Conservation (phyloP, 2,329 filamentous ascomycete genomes). For the Botrytis medusae region DNA sequence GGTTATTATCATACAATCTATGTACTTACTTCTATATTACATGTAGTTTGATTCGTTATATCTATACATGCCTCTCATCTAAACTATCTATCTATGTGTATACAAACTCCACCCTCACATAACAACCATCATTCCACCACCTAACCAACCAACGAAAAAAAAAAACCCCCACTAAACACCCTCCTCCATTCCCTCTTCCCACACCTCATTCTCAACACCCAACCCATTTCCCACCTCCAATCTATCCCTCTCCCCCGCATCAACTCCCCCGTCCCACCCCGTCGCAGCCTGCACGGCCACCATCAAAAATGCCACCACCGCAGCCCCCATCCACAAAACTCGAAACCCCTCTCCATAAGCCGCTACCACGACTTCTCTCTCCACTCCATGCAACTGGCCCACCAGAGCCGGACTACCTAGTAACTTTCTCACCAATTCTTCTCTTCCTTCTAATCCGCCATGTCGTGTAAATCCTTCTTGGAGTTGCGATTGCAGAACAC, state of each 20-base stretch:
- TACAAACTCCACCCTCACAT: neutral
- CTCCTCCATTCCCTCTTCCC: conserved; percentile 21
- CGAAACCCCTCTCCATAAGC: conserved; percentile 56
- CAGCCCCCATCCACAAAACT: conserved; percentile 52
- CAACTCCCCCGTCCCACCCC: conserved; percentile 48
- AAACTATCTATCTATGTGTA: neutral
- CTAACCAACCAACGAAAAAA: neutral
- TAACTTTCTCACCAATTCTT: conserved; percentile 52
- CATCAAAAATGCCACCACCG: conserved; percentile 49
- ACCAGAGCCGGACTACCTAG: conserved; percentile 60
- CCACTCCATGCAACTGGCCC: conserved; percentile 47
- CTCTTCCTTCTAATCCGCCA: conserved; percentile 32
- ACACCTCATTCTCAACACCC: conserved; percentile 12
- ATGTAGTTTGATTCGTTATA: neutral
- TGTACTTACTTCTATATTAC: neutral
- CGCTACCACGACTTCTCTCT: conserved; percentile 51
- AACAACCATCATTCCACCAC: neutral
- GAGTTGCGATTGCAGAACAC: conserved; percentile 31
- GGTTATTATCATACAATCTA: neutral
- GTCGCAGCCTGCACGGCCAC: conserved; percentile 56
- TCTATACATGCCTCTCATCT: neutral
- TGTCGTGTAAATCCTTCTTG: conserved; percentile 43
- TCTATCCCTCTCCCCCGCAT: neutral
- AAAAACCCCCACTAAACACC: neutral
- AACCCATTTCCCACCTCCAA: conserved; percentile 15